Evolutionary conservation across 2,329 filamentous ascomycete genomes (phyloP), one percentile per base, ranked within the genome.

Genomic region (Cyanodermella asteris): DNA sequence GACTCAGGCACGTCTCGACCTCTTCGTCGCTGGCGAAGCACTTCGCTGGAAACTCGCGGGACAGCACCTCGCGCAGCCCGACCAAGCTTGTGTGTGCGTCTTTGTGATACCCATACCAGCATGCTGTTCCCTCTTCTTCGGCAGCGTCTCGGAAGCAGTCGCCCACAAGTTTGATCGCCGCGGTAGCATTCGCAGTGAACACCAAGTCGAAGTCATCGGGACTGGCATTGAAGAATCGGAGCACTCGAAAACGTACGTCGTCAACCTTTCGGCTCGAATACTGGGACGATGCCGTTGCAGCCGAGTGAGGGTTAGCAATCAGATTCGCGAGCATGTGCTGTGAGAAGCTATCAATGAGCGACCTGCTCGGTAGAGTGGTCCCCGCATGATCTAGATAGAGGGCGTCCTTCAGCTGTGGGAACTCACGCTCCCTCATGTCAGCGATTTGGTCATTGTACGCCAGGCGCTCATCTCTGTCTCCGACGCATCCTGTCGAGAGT

Each of bases 351-450:
- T 84, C 73, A 46, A 94, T 70, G 13, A 87, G 50, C 16, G 76
- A 81, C 45, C 74, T 84, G 20, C 80, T 58, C 42, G 75, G 78
- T 1, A 75, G 56, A 0, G 82, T 84, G n/a, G 78, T 77, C n/a
- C 81, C 84, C 0, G 81, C 81, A 72, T 94, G 82, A 39, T 94
- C 84, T 28, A 94, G 70, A 45, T 93, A 94, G 23, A 71, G 59
- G 7, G 66, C 67, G 26, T 63, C 77, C 50, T 62, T 53, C 21
- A 78, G 54, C 68, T 75, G 73, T 14, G 72, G 72, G 45, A 67
- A 78, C 37, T 78, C 70, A 17, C 41, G 41, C 10, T 55, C 46
- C 31, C 72, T 56, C 16, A 76, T 53, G 9, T 41, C 41, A 42
- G 74, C 67, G 11, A 78, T 56, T 16, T 49, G 48, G 28, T 44